Evolutionary conservation across 2,329 filamentous ascomycete species (phyloP).

Genomic region (Exophiala lecanii-corni): DNA sequence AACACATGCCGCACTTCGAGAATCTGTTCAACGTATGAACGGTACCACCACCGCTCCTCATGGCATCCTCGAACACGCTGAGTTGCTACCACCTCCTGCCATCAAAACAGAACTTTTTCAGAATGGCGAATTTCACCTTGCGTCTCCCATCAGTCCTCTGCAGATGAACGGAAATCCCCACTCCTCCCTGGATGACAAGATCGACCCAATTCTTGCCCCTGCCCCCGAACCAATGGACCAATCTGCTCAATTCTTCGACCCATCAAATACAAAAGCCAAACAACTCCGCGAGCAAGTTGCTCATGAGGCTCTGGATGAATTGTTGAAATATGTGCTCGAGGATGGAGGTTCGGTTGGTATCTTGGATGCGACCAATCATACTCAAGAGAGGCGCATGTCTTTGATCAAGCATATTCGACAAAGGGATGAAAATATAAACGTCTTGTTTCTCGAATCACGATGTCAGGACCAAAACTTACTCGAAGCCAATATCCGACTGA

Average conservation of each 20-base stretch:
- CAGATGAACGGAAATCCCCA: conserved; percentile 12
- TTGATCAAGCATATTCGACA: conserved; percentile 78
- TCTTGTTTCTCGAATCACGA: conserved; percentile 92
- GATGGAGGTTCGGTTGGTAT: conserved; percentile 87
- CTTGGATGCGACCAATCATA: conserved; percentile 96
- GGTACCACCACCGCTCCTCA: conserved; percentile 32
- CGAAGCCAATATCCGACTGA: conserved; percentile 94
- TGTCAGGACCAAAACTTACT: conserved; percentile 80
- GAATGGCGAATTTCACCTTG: conserved; percentile 44
- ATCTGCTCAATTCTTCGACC: conserved; percentile 90
- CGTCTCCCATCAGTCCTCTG: conserved; percentile 15
- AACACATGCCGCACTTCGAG: conserved; percentile 35
- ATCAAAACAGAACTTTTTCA: conserved; percentile 54
- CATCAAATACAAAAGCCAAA: conserved; percentile 74
- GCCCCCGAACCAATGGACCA: conserved; percentile 66
- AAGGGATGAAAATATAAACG: conserved; percentile 75
- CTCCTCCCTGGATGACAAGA: conserved; percentile 2
- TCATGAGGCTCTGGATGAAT: conserved; percentile 84
- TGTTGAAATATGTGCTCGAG: conserved; percentile 81
- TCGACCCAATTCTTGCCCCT: conserved; percentile 24
- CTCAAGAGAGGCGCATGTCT: conserved; percentile 73
- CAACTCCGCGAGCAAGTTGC: conserved; percentile 87
- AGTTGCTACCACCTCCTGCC: conserved; percentile 36
- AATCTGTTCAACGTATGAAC: conserved; percentile 42
- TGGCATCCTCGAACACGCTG: conserved; percentile 28